Evolutionary conservation across 116 monocot genomes (phyloP).

Genomic region (Cymodocea nodosa): DNA sequence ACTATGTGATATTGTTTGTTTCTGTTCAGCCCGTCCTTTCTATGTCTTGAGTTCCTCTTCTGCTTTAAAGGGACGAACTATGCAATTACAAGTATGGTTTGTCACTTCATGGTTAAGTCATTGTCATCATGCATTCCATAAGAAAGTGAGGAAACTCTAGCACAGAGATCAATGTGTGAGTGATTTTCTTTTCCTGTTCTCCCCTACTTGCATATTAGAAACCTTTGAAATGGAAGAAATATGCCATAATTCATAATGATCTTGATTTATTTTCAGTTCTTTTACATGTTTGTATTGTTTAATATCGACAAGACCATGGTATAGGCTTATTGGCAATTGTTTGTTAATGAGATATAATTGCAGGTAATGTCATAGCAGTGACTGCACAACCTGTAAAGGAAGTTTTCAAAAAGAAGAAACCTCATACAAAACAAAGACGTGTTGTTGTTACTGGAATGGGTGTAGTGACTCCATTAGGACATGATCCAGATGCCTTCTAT

Average conservation of each 20-base stretch:
- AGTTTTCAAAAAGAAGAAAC: conserved; percentile 39
- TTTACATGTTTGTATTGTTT: neutral
- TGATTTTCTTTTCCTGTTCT: neutral
- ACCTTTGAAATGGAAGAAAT: neutral
- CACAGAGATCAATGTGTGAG: neutral
- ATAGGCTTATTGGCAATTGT: neutral
- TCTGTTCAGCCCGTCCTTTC: no score
- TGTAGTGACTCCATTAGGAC: conserved; percentile 75
- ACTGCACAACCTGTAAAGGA: conserved; percentile 47
- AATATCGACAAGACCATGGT: neutral
- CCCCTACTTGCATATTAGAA: neutral
- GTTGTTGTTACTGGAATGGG: conserved; percentile 97
- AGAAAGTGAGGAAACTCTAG: no score
- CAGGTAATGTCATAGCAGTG: conserved; percentile 67
- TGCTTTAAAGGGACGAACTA: no score
- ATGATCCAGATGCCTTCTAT: conserved; percentile 82
- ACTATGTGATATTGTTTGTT: no score
- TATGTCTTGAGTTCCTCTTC: no score
- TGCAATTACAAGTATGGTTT: no score
- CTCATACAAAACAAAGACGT: conserved; percentile 48
- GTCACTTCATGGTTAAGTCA: no score
- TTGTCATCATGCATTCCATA: no score
- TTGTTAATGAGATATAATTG: neutral
- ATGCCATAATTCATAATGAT: neutral
- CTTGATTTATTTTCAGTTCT: neutral